phyloP scores from a whole-genome alignment of 768 basidiomycete species.

The Russula virescens region DNA sequence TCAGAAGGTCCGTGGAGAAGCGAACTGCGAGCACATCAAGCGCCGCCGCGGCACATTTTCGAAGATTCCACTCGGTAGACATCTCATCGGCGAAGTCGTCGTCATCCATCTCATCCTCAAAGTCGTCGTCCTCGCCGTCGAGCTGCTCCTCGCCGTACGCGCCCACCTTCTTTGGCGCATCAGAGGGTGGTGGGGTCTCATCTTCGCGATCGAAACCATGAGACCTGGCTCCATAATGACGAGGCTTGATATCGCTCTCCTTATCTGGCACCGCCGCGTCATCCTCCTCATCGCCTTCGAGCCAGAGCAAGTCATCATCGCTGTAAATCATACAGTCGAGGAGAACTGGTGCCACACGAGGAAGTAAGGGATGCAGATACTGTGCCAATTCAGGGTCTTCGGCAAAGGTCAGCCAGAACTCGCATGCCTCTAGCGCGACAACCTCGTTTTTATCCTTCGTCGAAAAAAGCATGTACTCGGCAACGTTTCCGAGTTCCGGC shows the following conservation, averaged over 20 bases:
- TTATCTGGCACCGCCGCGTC: conserved; percentile 85
- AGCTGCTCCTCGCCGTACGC: conserved; percentile 78
- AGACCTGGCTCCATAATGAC: conserved; percentile 79
- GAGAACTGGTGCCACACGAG: conserved; percentile 91
- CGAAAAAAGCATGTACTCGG: conserved; percentile 98
- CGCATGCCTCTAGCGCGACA: conserved; percentile 95
- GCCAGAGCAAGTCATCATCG: conserved; percentile 91
- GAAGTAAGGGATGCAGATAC: conserved; percentile 79
- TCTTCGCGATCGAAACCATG: conserved; percentile 77
- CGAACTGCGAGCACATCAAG: conserved; percentile 94
- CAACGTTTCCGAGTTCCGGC: conserved; percentile 92
- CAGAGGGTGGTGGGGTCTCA: conserved; percentile 31
- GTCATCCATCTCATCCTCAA: conserved; percentile 77
- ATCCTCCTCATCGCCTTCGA: conserved; percentile 88
- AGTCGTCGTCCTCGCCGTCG: conserved; percentile 72
- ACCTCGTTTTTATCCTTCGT: conserved; percentile 97
- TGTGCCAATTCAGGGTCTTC: conserved; percentile 86
- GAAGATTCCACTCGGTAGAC: conserved; percentile 96
- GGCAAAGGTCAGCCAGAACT: conserved; percentile 99
- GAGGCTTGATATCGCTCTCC: conserved; percentile 93
- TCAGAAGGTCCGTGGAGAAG: conserved; percentile 84
- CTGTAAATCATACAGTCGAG: conserved; percentile 97
- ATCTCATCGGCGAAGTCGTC: conserved; percentile 95
- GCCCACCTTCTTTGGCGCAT: conserved; percentile 34
- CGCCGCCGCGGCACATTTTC: conserved; percentile 97